phyloP scores from a whole-genome alignment of 2,329 filamentous ascomycete genomes.

The Calonectria pteridis region DNA sequence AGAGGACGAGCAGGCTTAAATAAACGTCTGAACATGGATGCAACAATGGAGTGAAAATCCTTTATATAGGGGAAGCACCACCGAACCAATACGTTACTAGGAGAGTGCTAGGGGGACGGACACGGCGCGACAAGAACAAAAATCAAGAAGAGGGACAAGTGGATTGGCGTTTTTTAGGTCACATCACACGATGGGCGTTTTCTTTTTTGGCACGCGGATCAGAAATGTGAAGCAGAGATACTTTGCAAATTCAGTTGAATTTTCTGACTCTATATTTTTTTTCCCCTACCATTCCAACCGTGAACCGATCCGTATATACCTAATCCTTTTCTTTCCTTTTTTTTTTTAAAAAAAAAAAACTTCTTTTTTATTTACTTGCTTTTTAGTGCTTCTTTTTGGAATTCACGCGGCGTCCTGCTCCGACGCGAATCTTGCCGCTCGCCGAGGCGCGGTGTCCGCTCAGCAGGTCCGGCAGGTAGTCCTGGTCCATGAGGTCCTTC shows the following conservation, averaged over 20 bases:
- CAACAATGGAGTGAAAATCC: background rate
- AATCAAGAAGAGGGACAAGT: constrained; percentile 4
- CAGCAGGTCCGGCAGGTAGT: constrained; percentile 88
- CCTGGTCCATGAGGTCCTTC: constrained; percentile 93
- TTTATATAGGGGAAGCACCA: background rate
- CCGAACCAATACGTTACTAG: constrained; percentile 28
- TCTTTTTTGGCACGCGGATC: constrained; percentile 26
- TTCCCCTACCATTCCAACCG: background rate
- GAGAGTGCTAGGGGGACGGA: constrained; percentile 34
- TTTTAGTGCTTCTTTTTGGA: constrained; percentile 72
- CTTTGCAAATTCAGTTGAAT: constrained; percentile 24
- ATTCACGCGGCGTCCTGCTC: constrained; percentile 89
- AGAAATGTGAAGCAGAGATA: constrained; percentile 19
- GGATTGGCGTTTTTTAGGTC: constrained; percentile 31
- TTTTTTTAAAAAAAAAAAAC: too few species aligned
- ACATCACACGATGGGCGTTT: constrained; percentile 29
- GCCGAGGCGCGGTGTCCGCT: constrained; percentile 78
- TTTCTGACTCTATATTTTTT: constrained; percentile 10
- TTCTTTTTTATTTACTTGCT: background rate
- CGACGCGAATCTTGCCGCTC: constrained; percentile 80
- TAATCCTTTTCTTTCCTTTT: constrained; percentile 15
- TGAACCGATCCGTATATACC: constrained; percentile 8
- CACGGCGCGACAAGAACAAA: background rate
- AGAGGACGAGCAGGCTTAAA: background rate
- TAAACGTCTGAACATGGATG: background rate